Conservation (phyloP, 164 flowering plant species). For the Stephania yunnanensis region DNA sequence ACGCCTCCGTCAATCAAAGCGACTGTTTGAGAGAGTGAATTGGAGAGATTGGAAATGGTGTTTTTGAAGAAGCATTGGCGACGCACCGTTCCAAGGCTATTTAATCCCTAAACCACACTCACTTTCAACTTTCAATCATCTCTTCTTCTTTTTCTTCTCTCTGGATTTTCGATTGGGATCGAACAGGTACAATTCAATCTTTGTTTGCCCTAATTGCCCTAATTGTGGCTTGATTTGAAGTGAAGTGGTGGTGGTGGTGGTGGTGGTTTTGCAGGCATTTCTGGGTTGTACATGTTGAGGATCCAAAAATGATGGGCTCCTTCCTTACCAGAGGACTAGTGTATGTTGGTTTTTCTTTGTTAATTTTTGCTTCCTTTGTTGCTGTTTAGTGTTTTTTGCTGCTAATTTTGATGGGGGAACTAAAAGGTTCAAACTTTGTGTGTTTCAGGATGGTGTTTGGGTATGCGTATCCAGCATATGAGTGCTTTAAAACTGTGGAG, state of each 20-base stretch:
- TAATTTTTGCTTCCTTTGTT: neutral
- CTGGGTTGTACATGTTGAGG: neutral
- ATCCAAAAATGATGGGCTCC: slow-evolving; percentile 74
- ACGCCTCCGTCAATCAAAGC: too few species aligned
- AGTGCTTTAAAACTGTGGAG: slow-evolving; percentile 87
- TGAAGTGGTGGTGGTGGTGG: neutral
- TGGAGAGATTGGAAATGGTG: too few species aligned
- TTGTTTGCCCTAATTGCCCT: neutral
- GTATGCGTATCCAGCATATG: slow-evolving; percentile 97
- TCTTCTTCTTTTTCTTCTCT: too few species aligned
- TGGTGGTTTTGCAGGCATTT: neutral
- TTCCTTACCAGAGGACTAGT: slow-evolving; percentile 81
- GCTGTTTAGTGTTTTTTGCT: neutral
- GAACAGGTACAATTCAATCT: neutral
- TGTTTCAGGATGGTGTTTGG: slow-evolving; percentile 77
- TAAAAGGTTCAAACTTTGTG: neutral
- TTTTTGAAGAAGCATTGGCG: too few species aligned
- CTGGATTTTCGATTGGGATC: neutral
- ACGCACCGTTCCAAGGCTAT: too few species aligned
- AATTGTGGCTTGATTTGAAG: neutral
- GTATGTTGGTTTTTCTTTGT: slow-evolving; percentile 34
- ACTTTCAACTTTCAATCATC: too few species aligned
- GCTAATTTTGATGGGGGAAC: neutral
- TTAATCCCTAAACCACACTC: too few species aligned
- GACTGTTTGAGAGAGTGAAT: too few species aligned